Evolutionary conservation across 306 rosid genomes (phyloP).

Genomic region (Echinosophora koreensis): DNA sequence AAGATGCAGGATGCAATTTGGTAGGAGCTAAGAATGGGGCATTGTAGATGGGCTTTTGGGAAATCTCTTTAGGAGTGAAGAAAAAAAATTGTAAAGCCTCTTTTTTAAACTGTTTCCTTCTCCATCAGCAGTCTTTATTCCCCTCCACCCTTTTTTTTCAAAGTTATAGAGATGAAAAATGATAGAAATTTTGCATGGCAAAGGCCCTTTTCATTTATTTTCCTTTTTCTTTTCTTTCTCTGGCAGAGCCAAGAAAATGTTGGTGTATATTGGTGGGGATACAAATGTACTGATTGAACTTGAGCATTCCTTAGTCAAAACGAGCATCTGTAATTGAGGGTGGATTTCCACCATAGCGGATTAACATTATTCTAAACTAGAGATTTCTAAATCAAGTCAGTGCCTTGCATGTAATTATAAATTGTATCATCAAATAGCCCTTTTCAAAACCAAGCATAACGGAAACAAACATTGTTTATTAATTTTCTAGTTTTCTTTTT

Average conservation of each 20-base stretch:
- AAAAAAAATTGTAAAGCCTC: conserved; percentile 40
- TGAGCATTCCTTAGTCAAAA: conserved; percentile 64
- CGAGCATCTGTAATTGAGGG: conserved; percentile 68
- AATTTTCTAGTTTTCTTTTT: no score
- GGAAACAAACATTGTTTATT: no score
- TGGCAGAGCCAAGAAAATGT: conserved; percentile 49
- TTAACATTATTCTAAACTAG: conserved; percentile 54
- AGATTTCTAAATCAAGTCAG: conserved; percentile 35
- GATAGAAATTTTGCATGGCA: conserved; percentile 69
- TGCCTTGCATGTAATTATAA: conserved; percentile 1
- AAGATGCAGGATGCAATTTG: conserved; percentile 56
- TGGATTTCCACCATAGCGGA: conserved; percentile 78
- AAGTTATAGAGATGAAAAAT: conserved; percentile 54
- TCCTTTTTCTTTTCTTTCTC: conserved; percentile 47
- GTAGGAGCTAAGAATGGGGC: conserved; percentile 54
- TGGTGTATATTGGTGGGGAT: conserved; percentile 86
- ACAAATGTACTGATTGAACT: conserved; percentile 63
- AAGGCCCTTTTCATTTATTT: conserved; percentile 56
- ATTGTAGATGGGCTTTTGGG: conserved; percentile 55
- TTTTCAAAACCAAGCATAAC: not conserved
- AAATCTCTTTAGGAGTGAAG: conserved; percentile 53
- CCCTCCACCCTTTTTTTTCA: conserved; percentile 3
- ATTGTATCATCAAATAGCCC: not conserved
- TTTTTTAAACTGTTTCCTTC: conserved; percentile 41
- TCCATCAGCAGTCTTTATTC: conserved; percentile 33